Conservation (phyloP, 1,139 yeast genomes). For the Saccharomyces hybrid region DNA sequence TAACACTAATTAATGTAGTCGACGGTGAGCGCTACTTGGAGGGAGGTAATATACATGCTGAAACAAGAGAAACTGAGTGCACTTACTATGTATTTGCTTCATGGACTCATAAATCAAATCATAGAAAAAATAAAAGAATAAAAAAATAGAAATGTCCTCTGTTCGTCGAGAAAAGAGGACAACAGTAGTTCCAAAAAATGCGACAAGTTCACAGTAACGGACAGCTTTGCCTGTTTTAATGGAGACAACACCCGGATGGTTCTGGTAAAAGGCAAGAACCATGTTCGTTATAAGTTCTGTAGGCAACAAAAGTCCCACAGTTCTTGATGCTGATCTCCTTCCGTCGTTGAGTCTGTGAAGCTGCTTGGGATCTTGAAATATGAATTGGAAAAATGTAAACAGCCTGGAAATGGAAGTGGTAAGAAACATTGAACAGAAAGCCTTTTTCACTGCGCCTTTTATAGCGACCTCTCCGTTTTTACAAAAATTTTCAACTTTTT, state of each 20-base stretch:
- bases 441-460: background rate
- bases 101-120: conserved; percentile 5
- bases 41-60: background rate
- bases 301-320: conserved; percentile 5
- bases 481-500: background rate
- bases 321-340: conserved; percentile 29
- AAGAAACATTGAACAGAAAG: conserved; percentile 6
- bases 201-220: conserved; percentile 9
- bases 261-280: conserved; percentile 99
- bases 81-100: background rate
- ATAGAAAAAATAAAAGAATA: background rate
- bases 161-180: background rate
- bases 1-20: background rate
- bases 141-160: background rate
- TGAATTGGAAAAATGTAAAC: background rate
- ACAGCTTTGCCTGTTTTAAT: conserved; percentile 45
- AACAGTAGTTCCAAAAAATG: background rate
- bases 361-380: background rate
- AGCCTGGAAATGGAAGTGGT: background rate
- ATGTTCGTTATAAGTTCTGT: conserved; percentile 56
- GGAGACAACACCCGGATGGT: conserved; percentile 98
- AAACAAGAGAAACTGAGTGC: background rate
- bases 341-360: background rate
- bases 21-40: background rate
- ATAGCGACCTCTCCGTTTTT: background rate